These are phyloP conservation scores for Pseudopithomyces maydicus DNA, from an alignment of 2,329 filamentous ascomycete genomes.

Conservation along the genomic window DNA sequence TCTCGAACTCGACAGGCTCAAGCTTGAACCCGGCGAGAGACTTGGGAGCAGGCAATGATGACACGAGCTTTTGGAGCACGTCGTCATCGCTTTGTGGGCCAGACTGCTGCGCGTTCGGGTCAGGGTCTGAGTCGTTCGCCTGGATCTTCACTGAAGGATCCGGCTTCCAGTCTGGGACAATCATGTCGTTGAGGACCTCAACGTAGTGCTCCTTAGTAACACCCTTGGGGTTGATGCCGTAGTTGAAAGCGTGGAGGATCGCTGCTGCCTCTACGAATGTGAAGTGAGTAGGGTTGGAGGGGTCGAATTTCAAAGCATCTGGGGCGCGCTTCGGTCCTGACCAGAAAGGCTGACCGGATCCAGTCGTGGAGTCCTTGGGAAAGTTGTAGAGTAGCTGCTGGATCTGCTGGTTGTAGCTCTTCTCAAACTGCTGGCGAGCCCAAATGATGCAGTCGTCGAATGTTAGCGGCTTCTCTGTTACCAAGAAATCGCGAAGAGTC, in stretches of 20 bases:
- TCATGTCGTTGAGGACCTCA: slow-evolving; percentile 86
- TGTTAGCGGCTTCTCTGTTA: slow-evolving; percentile 85
- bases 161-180: slow-evolving; percentile 92
- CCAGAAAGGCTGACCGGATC: slow-evolving; percentile 91
- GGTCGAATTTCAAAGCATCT: slow-evolving; percentile 86
- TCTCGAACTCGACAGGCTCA: slow-evolving; percentile 93
- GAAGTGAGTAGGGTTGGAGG: slow-evolving; percentile 83
- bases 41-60: slow-evolving; percentile 77
- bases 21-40: slow-evolving; percentile 87
- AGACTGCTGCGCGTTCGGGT: slow-evolving; percentile 73
- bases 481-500: slow-evolving; percentile 85
- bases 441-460: slow-evolving; percentile 98
- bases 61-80: slow-evolving; percentile 75
- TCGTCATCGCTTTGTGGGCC: slow-evolving; percentile 71
- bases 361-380: slow-evolving; percentile 89
- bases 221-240: slow-evolving; percentile 87
- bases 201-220: slow-evolving; percentile 73
- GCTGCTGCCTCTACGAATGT: slow-evolving; percentile 86
- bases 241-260: slow-evolving; percentile 96
- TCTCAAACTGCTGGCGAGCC: slow-evolving; percentile 92
- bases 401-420: slow-evolving; percentile 95
- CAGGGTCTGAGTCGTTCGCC: slow-evolving; percentile 91
- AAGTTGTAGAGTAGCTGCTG: slow-evolving; percentile 96
- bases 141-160: slow-evolving; percentile 95
- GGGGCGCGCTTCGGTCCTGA: slow-evolving; percentile 97